Percentiles rank a stretch among this genome's conserved stretches.
These are phyloP conservation scores for Clathrus columnatus DNA, from an alignment of 768 basidiomycete genomes.

Conservation along the genomic window DNA sequence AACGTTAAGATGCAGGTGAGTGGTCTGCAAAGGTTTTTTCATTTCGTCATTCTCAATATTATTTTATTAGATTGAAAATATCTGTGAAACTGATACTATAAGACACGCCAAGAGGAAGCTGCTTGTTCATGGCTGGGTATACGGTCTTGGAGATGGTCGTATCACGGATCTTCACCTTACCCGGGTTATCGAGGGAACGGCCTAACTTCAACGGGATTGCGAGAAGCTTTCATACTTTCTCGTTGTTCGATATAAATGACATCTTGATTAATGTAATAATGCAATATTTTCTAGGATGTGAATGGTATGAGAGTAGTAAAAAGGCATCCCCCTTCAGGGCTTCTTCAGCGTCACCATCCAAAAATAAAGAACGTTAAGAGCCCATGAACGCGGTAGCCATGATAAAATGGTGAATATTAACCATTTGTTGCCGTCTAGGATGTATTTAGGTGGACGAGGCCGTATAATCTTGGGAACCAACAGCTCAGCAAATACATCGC, in stretches of 20 bases:
- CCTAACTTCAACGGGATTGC: too few relatives aligned
- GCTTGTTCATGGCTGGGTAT: slow-evolving; percentile 66
- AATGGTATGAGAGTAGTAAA: too few relatives aligned
- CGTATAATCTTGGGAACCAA: neutral
- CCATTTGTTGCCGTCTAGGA: neutral
- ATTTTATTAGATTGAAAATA: slow-evolving; percentile 21
- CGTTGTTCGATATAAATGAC: too few relatives aligned
- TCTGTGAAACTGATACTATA: slow-evolving; percentile 23
- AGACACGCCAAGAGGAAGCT: slow-evolving; percentile 18
- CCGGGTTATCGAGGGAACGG: slow-evolving; percentile 9
- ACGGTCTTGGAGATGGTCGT: slow-evolving; percentile 49
- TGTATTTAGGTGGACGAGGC: neutral
- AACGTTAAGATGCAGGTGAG: slow-evolving; percentile 15
- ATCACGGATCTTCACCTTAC: slow-evolving; percentile 41
- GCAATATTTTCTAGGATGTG: too few relatives aligned
- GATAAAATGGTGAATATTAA: neutral
- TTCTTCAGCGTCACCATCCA: neutral
- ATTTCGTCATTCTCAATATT: slow-evolving; percentile 21
- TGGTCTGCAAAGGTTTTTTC: neutral
- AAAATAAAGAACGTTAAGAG: neutral
- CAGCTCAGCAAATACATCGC: neutral
- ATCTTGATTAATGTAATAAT: too few relatives aligned
- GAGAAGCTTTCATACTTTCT: too few relatives aligned
- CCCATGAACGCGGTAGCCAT: neutral
- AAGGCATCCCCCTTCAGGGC: too few relatives aligned